Evolutionary conservation across 2,329 filamentous ascomycete genomes (phyloP), one percentile per base, ranked within the genome.

Genomic region (Talaromyces sp.): DNA sequence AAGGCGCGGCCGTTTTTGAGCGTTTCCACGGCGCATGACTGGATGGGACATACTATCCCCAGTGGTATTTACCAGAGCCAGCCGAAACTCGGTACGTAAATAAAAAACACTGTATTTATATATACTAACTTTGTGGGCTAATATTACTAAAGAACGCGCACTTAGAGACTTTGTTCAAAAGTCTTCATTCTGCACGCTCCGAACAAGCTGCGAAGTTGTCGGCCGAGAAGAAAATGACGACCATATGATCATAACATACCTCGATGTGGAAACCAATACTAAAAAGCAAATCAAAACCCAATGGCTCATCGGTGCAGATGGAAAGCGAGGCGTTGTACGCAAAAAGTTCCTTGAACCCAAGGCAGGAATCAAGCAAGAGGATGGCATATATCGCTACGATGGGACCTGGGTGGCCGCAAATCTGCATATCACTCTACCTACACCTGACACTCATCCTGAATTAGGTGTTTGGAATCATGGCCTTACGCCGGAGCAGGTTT

Each of bases 361-460:
- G 7, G 67, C 61, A 57, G 71, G 70, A 4, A 63, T 72, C 13
- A 55, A 60, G 28, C 62, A 71, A 63, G 61, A 64, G 57, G 27
- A 61, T 51, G 55, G 60, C 2, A 27, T 58, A 27, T 52, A 58
- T 11, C 19, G 47, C 27, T 73, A 73, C 55, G 70, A 71, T 19
- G 70, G 68, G 17, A 70, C 66, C 2, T 72, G 70, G 70, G 67
- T 72, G 5, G 70, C 70, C 3, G 49, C 67, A 44, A 73, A 73
- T 32, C 70, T 69, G 59, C 55, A 69, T 19, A 67, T 72, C 13
- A 59, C 63, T 8, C 58, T 68, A 3, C 71, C 71, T 2, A 72
- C 66, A 15, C 60, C 62, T 28, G 58, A 69, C 44, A 68, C 64
- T 6, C 71, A 72, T 52, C 71, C 71, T 1, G 61, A 69, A 1